Percentiles rank a stretch among this genome's conserved stretches.
These are phyloP conservation scores for Clitocybe nebularis DNA, from an alignment of 1,284 basidiomycete species.

Conservation along the genomic window DNA sequence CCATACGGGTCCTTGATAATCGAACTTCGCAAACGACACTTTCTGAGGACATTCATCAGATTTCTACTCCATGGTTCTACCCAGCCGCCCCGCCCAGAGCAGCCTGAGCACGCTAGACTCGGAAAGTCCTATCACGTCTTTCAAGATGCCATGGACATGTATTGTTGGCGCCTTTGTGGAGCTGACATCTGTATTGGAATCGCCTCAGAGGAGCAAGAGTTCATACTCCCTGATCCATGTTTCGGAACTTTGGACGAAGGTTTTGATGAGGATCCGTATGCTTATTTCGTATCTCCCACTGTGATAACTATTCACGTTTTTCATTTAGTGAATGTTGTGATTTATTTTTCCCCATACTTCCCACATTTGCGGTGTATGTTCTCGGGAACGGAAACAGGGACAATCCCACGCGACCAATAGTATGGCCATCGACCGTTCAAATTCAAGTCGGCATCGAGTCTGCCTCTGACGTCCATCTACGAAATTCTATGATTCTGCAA, in stretches of 20 bases:
- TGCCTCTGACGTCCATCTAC: conserved; percentile 46
- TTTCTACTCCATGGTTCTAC: conserved; percentile 28
- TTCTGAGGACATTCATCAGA: conserved; percentile 26
- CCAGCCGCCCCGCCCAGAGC: conserved; percentile 11
- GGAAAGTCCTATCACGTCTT: conserved; percentile 21
- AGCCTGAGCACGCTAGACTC: conserved; percentile 4
- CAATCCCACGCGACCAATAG: conserved; percentile 15
- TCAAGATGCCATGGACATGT: conserved; percentile 28
- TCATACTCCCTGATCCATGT: conserved; percentile 38
- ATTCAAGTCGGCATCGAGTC: conserved; percentile 47
- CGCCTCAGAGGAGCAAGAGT: conserved; percentile 41
- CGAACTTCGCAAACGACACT: conserved; percentile 24
- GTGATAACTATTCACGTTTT: not conserved
- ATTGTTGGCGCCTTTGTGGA: conserved; percentile 37
- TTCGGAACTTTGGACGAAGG: conserved; percentile 40
- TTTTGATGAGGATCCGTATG: conserved; percentile 37
- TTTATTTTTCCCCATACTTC: conserved; percentile 50
- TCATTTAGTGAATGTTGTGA: conserved; percentile 36
- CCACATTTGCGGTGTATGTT: conserved; percentile 48
- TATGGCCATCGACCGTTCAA: conserved; percentile 15
- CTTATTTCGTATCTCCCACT: conserved; percentile 9
- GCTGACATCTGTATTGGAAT: conserved; percentile 39
- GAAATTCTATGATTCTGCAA: conserved; percentile 53
- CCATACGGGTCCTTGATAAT: conserved; percentile 25
- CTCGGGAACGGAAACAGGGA: conserved; percentile 30